Evolutionary conservation across 2,329 filamentous ascomycete genomes (phyloP).

Genomic region (Arthrocladium fulminans): DNA sequence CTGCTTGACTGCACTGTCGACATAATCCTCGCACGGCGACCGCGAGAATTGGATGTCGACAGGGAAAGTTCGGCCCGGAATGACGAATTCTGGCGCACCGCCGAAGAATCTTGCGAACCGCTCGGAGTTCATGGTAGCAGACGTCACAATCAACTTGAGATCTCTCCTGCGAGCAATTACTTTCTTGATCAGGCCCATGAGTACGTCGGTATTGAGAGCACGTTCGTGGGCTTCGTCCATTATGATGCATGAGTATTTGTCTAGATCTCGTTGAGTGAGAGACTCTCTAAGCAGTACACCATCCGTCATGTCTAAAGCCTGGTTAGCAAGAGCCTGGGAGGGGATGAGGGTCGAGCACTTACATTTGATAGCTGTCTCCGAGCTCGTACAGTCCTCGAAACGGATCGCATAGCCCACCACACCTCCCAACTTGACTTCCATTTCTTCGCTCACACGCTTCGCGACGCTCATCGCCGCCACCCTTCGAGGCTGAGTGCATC

Average conservation of each 20-base stretch:
- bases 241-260: constrained; percentile 95
- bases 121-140: constrained; percentile 96
- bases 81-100: constrained; percentile 90
- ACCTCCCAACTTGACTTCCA: constrained; percentile 83
- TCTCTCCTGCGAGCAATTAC: constrained; percentile 82
- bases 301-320: constrained; percentile 74
- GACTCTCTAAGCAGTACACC: constrained; percentile 90
- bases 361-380: constrained; percentile 89
- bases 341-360: constrained; percentile 21
- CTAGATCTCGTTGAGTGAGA: constrained; percentile 81
- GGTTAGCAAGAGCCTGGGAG: constrained; percentile 15
- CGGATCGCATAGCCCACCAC: constrained; percentile 94
- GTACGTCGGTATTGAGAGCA: constrained; percentile 89
- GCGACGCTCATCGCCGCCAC: constrained; percentile 97
- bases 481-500: constrained; percentile 92
- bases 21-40: constrained; percentile 93
- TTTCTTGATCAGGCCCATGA: constrained; percentile 98
- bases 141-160: constrained; percentile 93
- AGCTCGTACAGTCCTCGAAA: constrained; percentile 96
- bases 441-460: constrained; percentile 95
- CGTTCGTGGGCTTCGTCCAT: constrained; percentile 99
- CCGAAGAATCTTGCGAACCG: constrained; percentile 94
- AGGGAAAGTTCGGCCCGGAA: constrained; percentile 90
- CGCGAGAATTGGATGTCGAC: constrained; percentile 94
- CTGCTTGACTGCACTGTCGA: constrained; percentile 93